Evolutionary conservation across 1,284 basidiomycete species (phyloP).

Genomic region (Irpex rosettiformis): DNA sequence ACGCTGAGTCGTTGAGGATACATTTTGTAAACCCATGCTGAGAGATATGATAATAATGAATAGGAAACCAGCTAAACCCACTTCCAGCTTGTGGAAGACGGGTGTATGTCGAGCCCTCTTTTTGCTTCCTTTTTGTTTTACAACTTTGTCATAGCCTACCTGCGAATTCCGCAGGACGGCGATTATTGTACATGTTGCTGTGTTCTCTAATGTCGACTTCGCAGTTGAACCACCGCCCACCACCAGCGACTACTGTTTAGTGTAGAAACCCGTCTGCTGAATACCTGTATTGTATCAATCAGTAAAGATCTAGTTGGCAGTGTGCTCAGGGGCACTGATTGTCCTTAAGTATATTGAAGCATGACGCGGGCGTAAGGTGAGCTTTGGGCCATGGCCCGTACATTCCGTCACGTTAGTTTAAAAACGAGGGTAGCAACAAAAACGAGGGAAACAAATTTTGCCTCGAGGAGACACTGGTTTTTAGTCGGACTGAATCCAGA

Average conservation of each 20-base stretch:
- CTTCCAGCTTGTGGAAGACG: background rate
- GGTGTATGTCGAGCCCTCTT: background rate
- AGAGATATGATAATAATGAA: background rate
- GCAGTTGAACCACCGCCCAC: too few species aligned
- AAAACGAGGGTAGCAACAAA: too few species aligned
- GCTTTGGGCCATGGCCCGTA: too few species aligned
- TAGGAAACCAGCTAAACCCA: background rate
- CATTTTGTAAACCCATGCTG: background rate
- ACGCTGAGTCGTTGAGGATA: background rate
- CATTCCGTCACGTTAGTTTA: too few species aligned
- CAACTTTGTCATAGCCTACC: background rate
- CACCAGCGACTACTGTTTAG: background rate
- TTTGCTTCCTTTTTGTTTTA: background rate
- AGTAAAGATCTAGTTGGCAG: background rate
- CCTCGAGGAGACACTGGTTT: too few species aligned
- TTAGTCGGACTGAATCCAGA: too few species aligned
- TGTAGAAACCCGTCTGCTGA: too few species aligned
- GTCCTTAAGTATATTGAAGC: too few species aligned
- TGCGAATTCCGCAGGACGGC: background rate
- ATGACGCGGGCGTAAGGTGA: background rate
- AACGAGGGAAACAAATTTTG: too few species aligned
- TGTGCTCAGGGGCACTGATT: background rate
- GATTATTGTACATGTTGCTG: background rate
- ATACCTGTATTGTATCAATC: too few species aligned
- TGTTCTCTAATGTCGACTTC: background rate